A percentile compares a stretch with the other conserved stretches of the same genome.
These are phyloP conservation scores for Fusarium hainanense DNA, from an alignment of 2,329 filamentous ascomycete genomes.

Conservation along the genomic window DNA sequence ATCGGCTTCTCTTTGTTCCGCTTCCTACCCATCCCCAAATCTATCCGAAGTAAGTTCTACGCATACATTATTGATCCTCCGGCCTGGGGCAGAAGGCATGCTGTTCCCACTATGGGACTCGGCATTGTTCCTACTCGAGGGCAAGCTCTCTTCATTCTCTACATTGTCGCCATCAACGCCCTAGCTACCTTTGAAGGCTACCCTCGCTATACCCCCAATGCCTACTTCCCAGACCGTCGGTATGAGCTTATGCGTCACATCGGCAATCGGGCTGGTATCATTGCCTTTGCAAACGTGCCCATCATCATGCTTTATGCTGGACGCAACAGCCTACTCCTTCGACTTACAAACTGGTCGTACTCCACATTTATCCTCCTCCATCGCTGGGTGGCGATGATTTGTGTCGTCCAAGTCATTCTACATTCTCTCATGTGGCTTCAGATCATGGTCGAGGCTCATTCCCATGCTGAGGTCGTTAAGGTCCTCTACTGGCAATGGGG, in stretches of 20 bases:
- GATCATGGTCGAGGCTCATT: conserved; percentile 46
- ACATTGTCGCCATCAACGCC: conserved; percentile 54
- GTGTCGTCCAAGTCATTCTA: conserved; percentile 57
- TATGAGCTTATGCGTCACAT: conserved; percentile 51
- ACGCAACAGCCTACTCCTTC: conserved; percentile 61
- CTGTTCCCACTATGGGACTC: conserved; percentile 39
- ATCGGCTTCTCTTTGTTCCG: conserved; percentile 39
- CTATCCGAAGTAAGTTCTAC: conserved; percentile 35
- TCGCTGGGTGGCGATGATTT: conserved; percentile 60
- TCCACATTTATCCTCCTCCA: conserved; percentile 62
- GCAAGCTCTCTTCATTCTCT: conserved; percentile 57
- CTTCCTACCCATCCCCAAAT: conserved; percentile 30
- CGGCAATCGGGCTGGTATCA: conserved; percentile 54
- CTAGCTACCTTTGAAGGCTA: conserved; percentile 49
- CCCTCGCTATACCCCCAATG: conserved; percentile 42
- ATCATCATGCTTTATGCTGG: conserved; percentile 58
- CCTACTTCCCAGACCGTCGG: conserved; percentile 39
- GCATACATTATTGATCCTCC: conserved; percentile 48
- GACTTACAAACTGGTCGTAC: conserved; percentile 61
- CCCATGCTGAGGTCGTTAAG: conserved; percentile 46
- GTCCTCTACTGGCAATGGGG: conserved; percentile 58
- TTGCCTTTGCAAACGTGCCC: conserved; percentile 55
- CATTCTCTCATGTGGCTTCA: conserved; percentile 58
- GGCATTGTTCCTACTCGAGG: conserved; percentile 54
- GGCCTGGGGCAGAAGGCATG: conserved; percentile 41